Percentiles rank a stretch among this genome's conserved stretches.
phyloP scores from a whole-genome alignment of 129 eudicot species.

The Flaveria trinervia region DNA sequence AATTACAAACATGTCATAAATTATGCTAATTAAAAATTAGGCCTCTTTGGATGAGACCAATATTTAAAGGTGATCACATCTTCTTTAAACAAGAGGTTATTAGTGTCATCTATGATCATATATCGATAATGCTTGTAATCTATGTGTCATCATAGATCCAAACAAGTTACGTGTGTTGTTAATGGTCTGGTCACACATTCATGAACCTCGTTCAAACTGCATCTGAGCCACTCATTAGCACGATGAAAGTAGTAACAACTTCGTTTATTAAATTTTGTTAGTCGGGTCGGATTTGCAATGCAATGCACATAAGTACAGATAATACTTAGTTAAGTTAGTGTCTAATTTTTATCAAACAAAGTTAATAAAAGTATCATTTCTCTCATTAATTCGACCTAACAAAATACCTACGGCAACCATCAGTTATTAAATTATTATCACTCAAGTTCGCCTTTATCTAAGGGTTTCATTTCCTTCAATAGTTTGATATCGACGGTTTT shows the following conservation, averaged over 20 bases:
- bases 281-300: slow-evolving; percentile 1
- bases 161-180: not conserved
- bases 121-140: not conserved
- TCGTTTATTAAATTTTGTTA: slow-evolving; percentile 1
- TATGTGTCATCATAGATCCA: not conserved
- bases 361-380: slow-evolving; percentile 24
- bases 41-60: not conserved
- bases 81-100: too few relatives aligned
- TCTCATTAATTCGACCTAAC: slow-evolving; percentile 18
- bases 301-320: slow-evolving; percentile 16
- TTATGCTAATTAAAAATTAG: not conserved
- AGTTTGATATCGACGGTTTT: not conserved
- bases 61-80: not conserved
- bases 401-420: not conserved
- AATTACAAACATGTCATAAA: not conserved
- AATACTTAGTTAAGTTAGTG: not conserved
- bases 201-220: not conserved
- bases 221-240: not conserved
- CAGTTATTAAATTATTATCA: not conserved
- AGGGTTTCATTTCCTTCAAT: not conserved
- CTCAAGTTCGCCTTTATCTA: slow-evolving; percentile 6
- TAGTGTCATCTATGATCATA: too few relatives aligned
- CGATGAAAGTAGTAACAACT: not conserved
- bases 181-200: too few relatives aligned
- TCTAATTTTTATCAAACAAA: slow-evolving; percentile 32